Percentiles rank a stretch among this genome's conserved stretches.
Evolutionary conservation across 2,329 filamentous ascomycete species (phyloP).

Genomic region (Leptosphaerulina australis): DNA sequence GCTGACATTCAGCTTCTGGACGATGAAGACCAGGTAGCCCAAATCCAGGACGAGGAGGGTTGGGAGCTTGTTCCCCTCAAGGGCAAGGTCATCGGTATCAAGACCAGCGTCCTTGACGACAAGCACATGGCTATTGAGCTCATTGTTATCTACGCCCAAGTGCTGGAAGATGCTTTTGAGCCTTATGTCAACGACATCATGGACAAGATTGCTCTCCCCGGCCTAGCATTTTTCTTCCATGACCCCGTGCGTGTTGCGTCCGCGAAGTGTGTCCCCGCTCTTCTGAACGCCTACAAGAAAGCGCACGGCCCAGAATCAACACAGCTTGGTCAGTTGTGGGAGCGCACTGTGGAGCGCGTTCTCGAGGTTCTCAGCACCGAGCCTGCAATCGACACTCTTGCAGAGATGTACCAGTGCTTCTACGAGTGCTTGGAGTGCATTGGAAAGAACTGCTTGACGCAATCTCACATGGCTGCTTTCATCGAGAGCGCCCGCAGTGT

Average conservation of each 20-base stretch:
- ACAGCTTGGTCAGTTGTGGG: slow-evolving; percentile 83
- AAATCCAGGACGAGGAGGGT: slow-evolving; percentile 91
- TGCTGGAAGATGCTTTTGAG: slow-evolving; percentile 90
- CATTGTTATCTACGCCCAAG: slow-evolving; percentile 94
- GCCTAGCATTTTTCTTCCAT: slow-evolving; percentile 98
- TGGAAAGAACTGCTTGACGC: slow-evolving; percentile 79
- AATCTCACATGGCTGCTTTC: slow-evolving; percentile 82
- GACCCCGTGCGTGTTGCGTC: slow-evolving; percentile 95
- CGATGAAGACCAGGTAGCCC: slow-evolving; percentile 90
- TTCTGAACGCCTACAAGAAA: slow-evolving; percentile 93
- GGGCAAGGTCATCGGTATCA: slow-evolving; percentile 97
- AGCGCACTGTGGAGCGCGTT: slow-evolving; percentile 82
- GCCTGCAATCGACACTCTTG: slow-evolving; percentile 92
- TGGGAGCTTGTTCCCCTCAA: slow-evolving; percentile 98
- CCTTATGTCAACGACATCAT: slow-evolving; percentile 91
- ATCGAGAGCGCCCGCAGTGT: slow-evolving; percentile 85
- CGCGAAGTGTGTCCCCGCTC: slow-evolving; percentile 89
- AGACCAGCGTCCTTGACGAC: slow-evolving; percentile 94
- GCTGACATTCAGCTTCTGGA: slow-evolving; percentile 96
- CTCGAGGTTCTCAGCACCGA: slow-evolving; percentile 93
- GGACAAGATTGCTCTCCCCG: slow-evolving; percentile 93
- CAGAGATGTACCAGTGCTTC: slow-evolving; percentile 99
- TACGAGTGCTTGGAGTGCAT: slow-evolving; percentile 97
- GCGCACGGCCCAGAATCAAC: slow-evolving; percentile 81
- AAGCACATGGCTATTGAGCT: slow-evolving; percentile 99